Base-by-base conservation (phyloP, 768 basidiomycete species). In the Suillus sp. region DNA sequence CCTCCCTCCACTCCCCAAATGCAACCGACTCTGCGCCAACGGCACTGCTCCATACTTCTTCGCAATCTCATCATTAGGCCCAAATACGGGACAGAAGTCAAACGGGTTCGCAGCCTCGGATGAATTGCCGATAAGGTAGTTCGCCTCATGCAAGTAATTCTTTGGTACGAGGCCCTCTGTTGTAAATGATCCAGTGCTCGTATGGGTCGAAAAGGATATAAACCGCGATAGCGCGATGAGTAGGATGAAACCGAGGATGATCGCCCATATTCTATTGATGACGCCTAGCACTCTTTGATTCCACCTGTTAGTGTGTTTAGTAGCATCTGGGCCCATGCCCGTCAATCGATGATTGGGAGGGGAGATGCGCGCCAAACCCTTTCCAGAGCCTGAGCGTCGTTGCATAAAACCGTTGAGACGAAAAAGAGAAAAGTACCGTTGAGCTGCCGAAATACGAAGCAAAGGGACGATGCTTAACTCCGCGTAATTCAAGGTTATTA, bases 41-140 rank as follows among this genome's bases (percentile, higher is more conserved):
- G 85, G 78, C 61, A 88, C 78, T 3, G 88, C 81, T 16, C 95
- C 93, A 71, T 97, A 93, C 75, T 90, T 90, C 30, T 80, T 75
- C 2, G 88, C 92, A 51, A 98, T 81, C 40, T 83, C 82, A 74
- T 99, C 96, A 1, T 86, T 87, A 2, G 90, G 89, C 2, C 93
- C 93, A 71, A 91, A 92, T 1, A 87, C 82, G 0, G 96, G 96
- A 74, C 96, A 99, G 75, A 99, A 99, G 1, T 82, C 79, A 75
- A 99, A 99, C 0, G 96, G 96, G 62, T 85, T 88, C 18, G 32
- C 51, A 11, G 64, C 50, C 69, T 59, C 85, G 77, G 57, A 83
- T 75, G 14, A 70, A 68, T 75, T 76, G 54, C 47, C 9, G 35
- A 60, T 16, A 22, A 64, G 64, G 63, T 66, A 62, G 43, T 77